phyloP scores from a whole-genome alignment of 1,284 basidiomycete genomes.

The Rhodotorula sp. region DNA sequence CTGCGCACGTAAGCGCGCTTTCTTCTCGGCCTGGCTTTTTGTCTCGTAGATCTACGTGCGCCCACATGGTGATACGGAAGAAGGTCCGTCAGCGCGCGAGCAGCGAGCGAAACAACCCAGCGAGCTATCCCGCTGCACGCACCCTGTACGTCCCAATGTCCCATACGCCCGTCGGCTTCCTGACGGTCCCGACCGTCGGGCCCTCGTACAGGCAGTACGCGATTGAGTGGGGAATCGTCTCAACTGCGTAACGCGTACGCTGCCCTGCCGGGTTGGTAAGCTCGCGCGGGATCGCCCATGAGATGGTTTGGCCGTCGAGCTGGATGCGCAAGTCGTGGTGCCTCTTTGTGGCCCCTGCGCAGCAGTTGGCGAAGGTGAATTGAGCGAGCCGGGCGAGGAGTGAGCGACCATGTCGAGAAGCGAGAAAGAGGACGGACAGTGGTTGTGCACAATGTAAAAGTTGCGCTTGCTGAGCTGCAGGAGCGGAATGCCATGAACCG shows the following conservation, averaged over 20 bases:
- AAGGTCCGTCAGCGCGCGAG: too few relatives aligned
- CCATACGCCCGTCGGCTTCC: constrained; percentile 9
- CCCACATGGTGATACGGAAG: rapidly evolving
- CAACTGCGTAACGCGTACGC: constrained; percentile 6
- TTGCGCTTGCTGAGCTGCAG: constrained; percentile 18
- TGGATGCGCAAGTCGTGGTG: constrained; percentile 35
- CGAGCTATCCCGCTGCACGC: neutral
- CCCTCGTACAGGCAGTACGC: constrained; percentile 28
- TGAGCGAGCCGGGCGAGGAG: neutral
- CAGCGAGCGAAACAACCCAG: neutral
- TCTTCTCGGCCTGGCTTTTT: neutral
- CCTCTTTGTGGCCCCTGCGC: constrained; percentile 19
- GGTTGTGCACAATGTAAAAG: constrained; percentile 34
- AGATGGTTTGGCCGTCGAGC: constrained; percentile 18
- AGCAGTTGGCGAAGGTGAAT: neutral
- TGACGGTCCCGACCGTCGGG: neutral
- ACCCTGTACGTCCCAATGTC: constrained; percentile 32
- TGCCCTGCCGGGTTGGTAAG: neutral
- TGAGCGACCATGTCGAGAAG: neutral
- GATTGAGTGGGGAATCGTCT: constrained; percentile 21
- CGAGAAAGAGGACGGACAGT: neutral
- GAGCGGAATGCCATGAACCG: too few relatives aligned
- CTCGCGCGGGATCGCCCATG: constrained; percentile 25
- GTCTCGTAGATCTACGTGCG: constrained; percentile 4
- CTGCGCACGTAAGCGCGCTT: neutral